A percentile compares a stretch with the other conserved stretches of the same genome.
phyloP scores from a whole-genome alignment of 768 basidiomycete genomes.

The Lactarius deliciosus region DNA sequence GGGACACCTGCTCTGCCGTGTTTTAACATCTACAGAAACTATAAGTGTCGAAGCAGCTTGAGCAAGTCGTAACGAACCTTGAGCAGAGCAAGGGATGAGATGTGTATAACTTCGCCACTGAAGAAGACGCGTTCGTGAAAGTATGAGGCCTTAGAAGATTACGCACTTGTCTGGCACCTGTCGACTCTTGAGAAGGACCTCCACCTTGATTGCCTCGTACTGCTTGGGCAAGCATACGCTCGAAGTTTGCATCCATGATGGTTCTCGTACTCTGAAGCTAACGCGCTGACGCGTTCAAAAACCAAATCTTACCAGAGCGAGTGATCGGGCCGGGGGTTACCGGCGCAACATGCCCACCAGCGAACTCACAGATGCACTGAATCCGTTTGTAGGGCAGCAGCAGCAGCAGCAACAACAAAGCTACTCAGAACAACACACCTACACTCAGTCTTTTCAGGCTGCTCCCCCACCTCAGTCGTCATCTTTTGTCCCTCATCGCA shows the following conservation, averaged over 20 bases:
- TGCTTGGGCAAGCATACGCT: conserved; percentile 39
- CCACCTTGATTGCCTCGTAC: conserved; percentile 25
- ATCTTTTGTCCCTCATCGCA: conserved; percentile 49
- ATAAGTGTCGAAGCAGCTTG: conserved; percentile 13
- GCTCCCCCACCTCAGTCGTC: conserved; percentile 9
- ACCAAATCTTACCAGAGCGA: neutral
- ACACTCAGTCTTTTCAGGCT: conserved; percentile 11
- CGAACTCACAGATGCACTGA: conserved; percentile 78
- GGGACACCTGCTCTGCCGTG: conserved; percentile 98
- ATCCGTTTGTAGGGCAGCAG: conserved; percentile 55
- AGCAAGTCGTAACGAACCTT: conserved; percentile 58
- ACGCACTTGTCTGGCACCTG: conserved; percentile 76
- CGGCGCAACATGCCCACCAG: conserved; percentile 54
- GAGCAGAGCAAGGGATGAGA: conserved; percentile 93
- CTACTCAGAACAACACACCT: conserved; percentile 13
- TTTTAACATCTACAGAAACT: conserved; percentile 84
- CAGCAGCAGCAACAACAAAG: conserved; percentile 9
- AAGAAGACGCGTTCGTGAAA: conserved; percentile 22
- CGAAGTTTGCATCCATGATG: conserved; percentile 36
- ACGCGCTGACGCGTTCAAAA: neutral
- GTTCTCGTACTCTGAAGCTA: neutral
- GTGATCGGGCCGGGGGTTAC: conserved; percentile 10
- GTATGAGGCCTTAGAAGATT: conserved; percentile 18
- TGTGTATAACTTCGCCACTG: conserved; percentile 94
- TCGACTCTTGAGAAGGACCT: conserved; percentile 43